Evolutionary conservation across 148 eudicot genomes (phyloP).

Genomic region (Suaeda aralocaspica): DNA sequence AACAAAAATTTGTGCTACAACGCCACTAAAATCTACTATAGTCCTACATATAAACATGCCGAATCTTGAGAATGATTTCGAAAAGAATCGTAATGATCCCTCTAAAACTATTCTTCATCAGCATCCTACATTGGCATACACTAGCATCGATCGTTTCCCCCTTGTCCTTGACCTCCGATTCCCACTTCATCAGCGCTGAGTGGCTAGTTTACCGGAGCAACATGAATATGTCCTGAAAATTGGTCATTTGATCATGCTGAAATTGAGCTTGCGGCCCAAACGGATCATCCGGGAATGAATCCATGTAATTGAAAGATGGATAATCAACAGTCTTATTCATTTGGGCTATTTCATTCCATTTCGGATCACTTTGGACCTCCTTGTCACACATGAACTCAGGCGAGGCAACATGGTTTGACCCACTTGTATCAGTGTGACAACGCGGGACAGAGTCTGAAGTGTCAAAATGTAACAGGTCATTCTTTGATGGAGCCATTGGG

Average conservation of each 20-base stretch:
- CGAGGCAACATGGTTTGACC: slow-evolving; percentile 46
- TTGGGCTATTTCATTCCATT: slow-evolving; percentile 39
- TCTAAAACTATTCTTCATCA: slow-evolving; percentile 12
- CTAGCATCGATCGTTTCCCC: no score
- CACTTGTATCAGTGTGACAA: slow-evolving; percentile 58
- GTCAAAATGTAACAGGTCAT: slow-evolving; percentile 43
- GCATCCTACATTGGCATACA: slow-evolving; percentile 8
- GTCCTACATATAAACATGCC: slow-evolving; percentile 28
- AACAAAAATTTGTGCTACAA: slow-evolving; percentile 20
- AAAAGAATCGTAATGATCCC: background rate
- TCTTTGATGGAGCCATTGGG: slow-evolving; percentile 13
- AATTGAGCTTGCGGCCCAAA: slow-evolving; percentile 35
- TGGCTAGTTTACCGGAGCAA: slow-evolving; percentile 24
- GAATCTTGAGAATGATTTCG: slow-evolving; percentile 12
- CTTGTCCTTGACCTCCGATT: background rate
- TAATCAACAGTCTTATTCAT: slow-evolving; percentile 30
- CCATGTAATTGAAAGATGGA: slow-evolving; percentile 39
- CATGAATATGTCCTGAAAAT: slow-evolving; percentile 48
- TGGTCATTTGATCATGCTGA: slow-evolving; percentile 35
- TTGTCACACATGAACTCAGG: slow-evolving; percentile 48
- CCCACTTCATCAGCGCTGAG: background rate
- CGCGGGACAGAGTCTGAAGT: slow-evolving; percentile 54
- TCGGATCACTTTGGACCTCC: slow-evolving; percentile 68
- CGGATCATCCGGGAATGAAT: slow-evolving; percentile 40
- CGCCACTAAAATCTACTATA: slow-evolving; percentile 5